Evolutionary conservation across 2,329 filamentous ascomycete genomes (phyloP).

Genomic region (Trichoderma lentiforme): DNA sequence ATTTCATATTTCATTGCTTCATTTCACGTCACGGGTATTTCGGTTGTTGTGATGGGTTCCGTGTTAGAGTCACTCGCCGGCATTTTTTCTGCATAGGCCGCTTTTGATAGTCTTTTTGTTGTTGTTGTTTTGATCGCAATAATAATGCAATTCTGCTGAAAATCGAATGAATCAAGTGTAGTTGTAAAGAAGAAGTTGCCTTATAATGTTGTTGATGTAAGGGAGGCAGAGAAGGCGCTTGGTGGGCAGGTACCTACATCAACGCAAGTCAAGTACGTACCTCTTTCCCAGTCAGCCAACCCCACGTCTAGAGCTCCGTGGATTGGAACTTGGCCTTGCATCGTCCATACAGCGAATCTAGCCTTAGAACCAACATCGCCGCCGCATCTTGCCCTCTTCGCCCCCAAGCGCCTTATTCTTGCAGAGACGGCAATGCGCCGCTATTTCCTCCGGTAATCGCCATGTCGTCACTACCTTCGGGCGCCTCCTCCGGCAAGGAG

Average conservation of each 20-base stretch:
- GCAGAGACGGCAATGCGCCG: slow-evolving; percentile 14
- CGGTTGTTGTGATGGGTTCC: background rate
- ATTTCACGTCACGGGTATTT: background rate
- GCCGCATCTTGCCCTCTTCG: background rate
- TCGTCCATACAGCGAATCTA: background rate
- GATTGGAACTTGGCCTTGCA: background rate
- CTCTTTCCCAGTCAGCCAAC: background rate
- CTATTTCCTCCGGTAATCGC: background rate
- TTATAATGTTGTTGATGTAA: background rate
- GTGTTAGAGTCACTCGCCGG: background rate
- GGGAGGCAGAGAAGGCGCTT: background rate
- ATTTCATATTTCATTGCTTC: background rate
- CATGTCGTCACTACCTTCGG: slow-evolving; percentile 52
- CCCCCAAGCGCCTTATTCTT: background rate
- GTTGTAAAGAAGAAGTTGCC: background rate
- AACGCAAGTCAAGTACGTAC: background rate
- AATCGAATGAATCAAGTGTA: background rate
- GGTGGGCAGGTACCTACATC: background rate
- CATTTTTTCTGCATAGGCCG: background rate
- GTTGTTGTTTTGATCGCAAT: background rate
- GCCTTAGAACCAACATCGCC: background rate
- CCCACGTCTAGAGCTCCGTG: slow-evolving; percentile 1
- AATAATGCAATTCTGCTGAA: background rate
- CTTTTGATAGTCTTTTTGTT: background rate
- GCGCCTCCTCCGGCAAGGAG: slow-evolving; percentile 46